Conservation (phyloP, 2,329 filamentous ascomycete genomes). For the Blastomyces emzantsi region DNA sequence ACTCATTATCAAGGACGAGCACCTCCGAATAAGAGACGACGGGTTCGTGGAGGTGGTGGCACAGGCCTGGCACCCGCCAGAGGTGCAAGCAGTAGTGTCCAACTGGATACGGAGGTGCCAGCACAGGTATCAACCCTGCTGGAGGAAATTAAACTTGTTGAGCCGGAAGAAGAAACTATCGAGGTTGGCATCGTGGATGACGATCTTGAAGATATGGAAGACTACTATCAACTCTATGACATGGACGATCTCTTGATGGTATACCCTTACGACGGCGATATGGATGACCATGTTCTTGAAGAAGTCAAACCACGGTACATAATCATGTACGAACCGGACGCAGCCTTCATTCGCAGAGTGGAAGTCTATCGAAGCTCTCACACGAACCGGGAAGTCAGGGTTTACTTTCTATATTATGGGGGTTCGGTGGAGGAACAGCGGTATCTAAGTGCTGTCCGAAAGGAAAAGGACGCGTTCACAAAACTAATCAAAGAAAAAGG, state of each 20-base stretch:
- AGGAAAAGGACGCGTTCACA: slow-evolving; percentile 94
- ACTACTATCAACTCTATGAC: slow-evolving; percentile 83
- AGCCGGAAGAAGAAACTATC: slow-evolving; percentile 52
- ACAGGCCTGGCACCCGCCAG: slow-evolving; percentile 50
- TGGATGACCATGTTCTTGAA: slow-evolving; percentile 93
- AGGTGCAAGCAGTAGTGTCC: slow-evolving; percentile 63
- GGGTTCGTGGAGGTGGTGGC: slow-evolving; percentile 67
- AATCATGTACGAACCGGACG: slow-evolving; percentile 97
- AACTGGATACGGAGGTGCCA: slow-evolving; percentile 67
- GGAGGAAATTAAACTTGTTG: slow-evolving; percentile 72
- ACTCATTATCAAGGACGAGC: slow-evolving; percentile 49
- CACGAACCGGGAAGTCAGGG: slow-evolving; percentile 74
- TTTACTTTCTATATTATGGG: slow-evolving; percentile 96
- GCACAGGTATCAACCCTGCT: slow-evolving; percentile 73
- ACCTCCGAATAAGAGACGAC: slow-evolving; percentile 75
- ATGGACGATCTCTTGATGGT: slow-evolving; percentile 82
- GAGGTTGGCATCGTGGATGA: slow-evolving; percentile 62
- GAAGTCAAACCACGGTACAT: slow-evolving; percentile 90
- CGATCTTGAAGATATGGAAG: slow-evolving; percentile 81
- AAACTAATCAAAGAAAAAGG: slow-evolving; percentile 90
- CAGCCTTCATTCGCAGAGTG: slow-evolving; percentile 85
- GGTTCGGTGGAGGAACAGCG: slow-evolving; percentile 92
- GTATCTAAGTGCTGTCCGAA: slow-evolving; percentile 79
- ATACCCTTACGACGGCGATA: slow-evolving; percentile 89
- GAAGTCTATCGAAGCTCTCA: slow-evolving; percentile 96